Evolutionary conservation across 2,329 filamentous ascomycete genomes (phyloP), one percentile per base, ranked within the genome.

Genomic region (Didymella lethalis): DNA sequence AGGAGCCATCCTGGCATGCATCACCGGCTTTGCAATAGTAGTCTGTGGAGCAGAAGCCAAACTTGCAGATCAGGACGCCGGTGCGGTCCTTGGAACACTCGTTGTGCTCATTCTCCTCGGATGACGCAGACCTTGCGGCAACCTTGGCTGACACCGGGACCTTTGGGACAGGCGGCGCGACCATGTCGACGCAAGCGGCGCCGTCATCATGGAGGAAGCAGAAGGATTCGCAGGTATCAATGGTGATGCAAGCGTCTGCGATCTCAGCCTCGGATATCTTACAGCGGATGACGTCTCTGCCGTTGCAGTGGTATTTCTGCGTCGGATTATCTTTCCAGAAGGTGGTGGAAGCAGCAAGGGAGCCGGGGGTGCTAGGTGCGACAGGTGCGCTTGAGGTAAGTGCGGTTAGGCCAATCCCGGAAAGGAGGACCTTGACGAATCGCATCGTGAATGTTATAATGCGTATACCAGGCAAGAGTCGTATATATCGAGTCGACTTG

Each of bases 1-100:
- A 41, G 8, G 32, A 51, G 14, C 44, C 25, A 18, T 59, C 56
- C 1, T 36, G 49, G 32, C 57, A 59, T 36, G 51, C 36, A n/a
- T 38, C 34, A 1, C 48, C 34, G 20, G 23, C 36, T 14, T 20
- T 41, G 44, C 57, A 60, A 20, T 60, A 60, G 12, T 52, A 10
- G 36, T 52, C 57, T 6, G 36, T 56, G 8, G 51, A 56, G 18
- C 57, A 60, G 44, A 60, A 60, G 25, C 48, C 52, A 23, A 48
- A 60, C 12, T 7, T 55, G 44, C 57, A 60, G 29, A 55, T 52
- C 28, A 60, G 36, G 26, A 60, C 48, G 25, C 57, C 31, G 4
- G 41, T 44, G 14, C 36, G 48, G 16, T 60, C 48, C 23, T 46
- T 38, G 36, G 52, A 60, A 23, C 57, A 60, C 7, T 18, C 26